Percentiles rank a stretch among this genome's conserved stretches.
phyloP scores from a whole-genome alignment of 169 alveolate species.

The Blepharisma undulans region DNA sequence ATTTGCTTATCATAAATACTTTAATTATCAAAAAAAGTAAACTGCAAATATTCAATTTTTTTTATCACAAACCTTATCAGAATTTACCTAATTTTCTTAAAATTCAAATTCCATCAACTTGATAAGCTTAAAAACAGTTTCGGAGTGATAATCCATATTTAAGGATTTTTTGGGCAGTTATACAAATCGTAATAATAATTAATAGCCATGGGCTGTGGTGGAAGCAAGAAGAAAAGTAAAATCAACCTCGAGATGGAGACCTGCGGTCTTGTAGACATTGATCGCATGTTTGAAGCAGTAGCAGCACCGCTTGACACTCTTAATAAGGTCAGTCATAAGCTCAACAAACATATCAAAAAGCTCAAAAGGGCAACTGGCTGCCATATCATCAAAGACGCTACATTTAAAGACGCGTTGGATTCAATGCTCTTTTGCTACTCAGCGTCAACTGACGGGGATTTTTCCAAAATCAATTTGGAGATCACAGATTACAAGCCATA shows the following conservation, averaged over 20 bases:
- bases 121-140: background rate
- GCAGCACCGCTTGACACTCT: background rate
- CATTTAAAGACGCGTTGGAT: background rate
- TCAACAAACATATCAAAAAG: background rate
- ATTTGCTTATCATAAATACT: too few relatives aligned
- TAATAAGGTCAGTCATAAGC: background rate
- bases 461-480: constrained; percentile 12
- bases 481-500: background rate
- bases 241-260: background rate
- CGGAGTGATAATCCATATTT: background rate
- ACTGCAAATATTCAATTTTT: background rate
- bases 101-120: background rate
- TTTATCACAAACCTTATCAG: background rate
- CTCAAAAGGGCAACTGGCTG: background rate
- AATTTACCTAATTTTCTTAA: background rate
- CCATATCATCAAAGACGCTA: constrained; percentile 6
- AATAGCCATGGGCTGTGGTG: constrained; percentile 14
- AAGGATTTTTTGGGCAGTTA: background rate
- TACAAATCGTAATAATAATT: background rate
- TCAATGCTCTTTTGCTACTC: constrained; percentile 11
- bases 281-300: background rate
- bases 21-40: too few relatives aligned
- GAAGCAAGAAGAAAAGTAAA: background rate
- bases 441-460: constrained; percentile 9
- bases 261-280: background rate